These are phyloP conservation scores for Leucocoprinus sp. DNA, from an alignment of 768 basidiomycete species.

Conservation along the genomic window DNA sequence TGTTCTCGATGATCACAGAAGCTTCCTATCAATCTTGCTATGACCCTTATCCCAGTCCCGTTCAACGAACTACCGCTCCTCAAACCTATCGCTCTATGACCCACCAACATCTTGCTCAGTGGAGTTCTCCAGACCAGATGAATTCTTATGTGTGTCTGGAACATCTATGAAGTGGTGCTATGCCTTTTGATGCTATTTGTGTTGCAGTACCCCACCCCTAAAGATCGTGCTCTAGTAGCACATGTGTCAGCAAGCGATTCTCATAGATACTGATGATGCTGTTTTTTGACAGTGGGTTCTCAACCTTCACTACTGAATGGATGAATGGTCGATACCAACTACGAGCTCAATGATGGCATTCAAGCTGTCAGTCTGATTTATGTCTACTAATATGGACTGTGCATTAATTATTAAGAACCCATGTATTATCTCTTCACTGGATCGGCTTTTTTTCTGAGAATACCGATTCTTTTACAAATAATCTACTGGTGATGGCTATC, in stretches of 20 bases:
- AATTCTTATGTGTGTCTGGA: slow-evolving; percentile 55
- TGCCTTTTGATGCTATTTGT: neutral
- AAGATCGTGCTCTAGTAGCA: slow-evolving; percentile 29
- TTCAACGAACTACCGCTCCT: slow-evolving; percentile 22
- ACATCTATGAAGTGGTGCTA: neutral
- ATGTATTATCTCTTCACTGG: slow-evolving; percentile 9
- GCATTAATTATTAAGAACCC: slow-evolving; percentile 11
- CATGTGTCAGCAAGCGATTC: slow-evolving; percentile 31
- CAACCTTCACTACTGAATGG: too few relatives aligned
- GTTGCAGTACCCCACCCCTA: slow-evolving; percentile 21
- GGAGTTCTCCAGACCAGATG: slow-evolving; percentile 49
- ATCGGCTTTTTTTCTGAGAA: slow-evolving; percentile 3
- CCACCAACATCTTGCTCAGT: slow-evolving; percentile 43
- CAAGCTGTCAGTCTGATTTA: slow-evolving; percentile 3
- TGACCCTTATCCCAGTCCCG: slow-evolving; percentile 38
- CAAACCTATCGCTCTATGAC: slow-evolving; percentile 43
- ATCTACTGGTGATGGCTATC: slow-evolving; percentile 3
- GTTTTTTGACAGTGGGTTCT: too few relatives aligned
- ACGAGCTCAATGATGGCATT: neutral
- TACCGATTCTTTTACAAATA: slow-evolving; percentile 6
- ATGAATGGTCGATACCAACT: neutral
- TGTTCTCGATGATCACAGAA: slow-evolving; percentile 55
- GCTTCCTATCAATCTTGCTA: slow-evolving; percentile 44
- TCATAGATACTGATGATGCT: slow-evolving; percentile 34
- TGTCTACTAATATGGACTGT: slow-evolving; percentile 6